phyloP scores from a whole-genome alignment of 768 basidiomycete genomes.

The Leucogyrophana mollusca region DNA sequence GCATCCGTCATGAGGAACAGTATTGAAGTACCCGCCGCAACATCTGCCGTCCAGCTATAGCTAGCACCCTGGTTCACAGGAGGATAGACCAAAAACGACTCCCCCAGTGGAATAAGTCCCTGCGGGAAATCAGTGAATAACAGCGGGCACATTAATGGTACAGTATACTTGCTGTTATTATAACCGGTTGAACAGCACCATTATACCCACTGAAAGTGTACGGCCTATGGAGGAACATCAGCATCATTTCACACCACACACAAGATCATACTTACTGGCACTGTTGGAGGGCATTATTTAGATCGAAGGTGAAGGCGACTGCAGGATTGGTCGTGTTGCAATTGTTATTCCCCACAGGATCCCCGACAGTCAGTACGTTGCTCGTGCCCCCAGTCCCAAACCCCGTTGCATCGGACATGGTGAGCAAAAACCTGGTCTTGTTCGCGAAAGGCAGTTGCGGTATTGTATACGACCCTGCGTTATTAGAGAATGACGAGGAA shows the following conservation, averaged over 20 bases:
- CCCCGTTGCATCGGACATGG: slow-evolving; percentile 73
- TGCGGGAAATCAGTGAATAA: slow-evolving; percentile 20
- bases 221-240: slow-evolving; percentile 31
- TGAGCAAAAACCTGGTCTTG: slow-evolving; percentile 44
- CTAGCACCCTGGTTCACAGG: slow-evolving; percentile 29
- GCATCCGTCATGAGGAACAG: slow-evolving; percentile 58
- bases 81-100: slow-evolving; percentile 43
- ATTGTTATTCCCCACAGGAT: slow-evolving; percentile 34
- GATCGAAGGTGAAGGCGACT: slow-evolving; percentile 45
- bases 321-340: slow-evolving; percentile 52
- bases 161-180: slow-evolving; percentile 43
- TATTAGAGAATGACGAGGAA: slow-evolving; percentile 48
- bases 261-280: slow-evolving; percentile 46
- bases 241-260: neutral
- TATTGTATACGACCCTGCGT: slow-evolving; percentile 50
- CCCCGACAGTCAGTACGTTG: slow-evolving; percentile 45
- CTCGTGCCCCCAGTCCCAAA: slow-evolving; percentile 66
- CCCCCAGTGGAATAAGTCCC: slow-evolving; percentile 66
- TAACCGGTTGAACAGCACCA: slow-evolving; percentile 51
- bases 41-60: slow-evolving; percentile 57
- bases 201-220: slow-evolving; percentile 46
- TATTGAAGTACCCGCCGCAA: slow-evolving; percentile 55
- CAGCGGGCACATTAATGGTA: neutral
- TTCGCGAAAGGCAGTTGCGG: slow-evolving; percentile 41
- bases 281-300: slow-evolving; percentile 55